Conservation (phyloP, 2,329 filamentous ascomycete genomes). For the Penicillium sp. region DNA sequence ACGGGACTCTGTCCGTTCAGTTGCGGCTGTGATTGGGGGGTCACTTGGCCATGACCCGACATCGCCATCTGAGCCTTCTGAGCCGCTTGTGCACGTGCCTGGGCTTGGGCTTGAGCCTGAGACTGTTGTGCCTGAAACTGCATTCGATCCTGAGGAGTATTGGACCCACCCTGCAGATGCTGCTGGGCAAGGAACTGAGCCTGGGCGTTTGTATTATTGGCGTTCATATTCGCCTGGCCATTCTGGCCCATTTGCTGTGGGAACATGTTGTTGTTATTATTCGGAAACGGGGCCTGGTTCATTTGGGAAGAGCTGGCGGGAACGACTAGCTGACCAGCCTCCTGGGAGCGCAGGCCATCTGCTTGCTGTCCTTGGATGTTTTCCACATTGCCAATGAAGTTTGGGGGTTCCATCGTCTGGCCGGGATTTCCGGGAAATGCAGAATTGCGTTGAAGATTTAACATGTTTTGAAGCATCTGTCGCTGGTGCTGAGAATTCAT, state of each 20-base stretch:
- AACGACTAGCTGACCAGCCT: conserved; percentile 63
- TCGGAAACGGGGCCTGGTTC: conserved; percentile 41
- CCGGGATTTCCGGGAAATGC: conserved; percentile 35
- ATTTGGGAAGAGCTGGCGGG: conserved; percentile 61
- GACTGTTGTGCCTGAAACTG: conserved; percentile 38
- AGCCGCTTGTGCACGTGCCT: conserved; percentile 45
- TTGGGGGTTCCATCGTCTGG: conserved; percentile 32
- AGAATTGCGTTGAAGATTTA: conserved; percentile 42
- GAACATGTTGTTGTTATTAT: conserved; percentile 42
- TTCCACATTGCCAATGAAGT: conserved; percentile 50
- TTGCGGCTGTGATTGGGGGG: conserved; percentile 39
- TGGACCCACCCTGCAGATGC: conserved; percentile 44
- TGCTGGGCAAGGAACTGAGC: conserved; percentile 37
- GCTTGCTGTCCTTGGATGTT: conserved; percentile 61
- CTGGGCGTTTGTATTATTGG: conserved; percentile 41
- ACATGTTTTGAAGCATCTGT: conserved; percentile 44
- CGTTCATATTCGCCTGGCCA: conserved; percentile 38
- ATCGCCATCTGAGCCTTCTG: conserved; percentile 49
- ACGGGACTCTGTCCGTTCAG: conserved; percentile 43
- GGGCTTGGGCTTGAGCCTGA: conserved; percentile 39
- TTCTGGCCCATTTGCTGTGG: conserved; percentile 45
- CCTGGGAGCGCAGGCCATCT: conserved; percentile 60
- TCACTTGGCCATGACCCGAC: conserved; percentile 47
- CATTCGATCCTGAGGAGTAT: conserved; percentile 44
- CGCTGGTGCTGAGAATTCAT: conserved; percentile 40